Conservation (phyloP, 345 rosid species). For the Eutrema heterophyllum region DNA sequence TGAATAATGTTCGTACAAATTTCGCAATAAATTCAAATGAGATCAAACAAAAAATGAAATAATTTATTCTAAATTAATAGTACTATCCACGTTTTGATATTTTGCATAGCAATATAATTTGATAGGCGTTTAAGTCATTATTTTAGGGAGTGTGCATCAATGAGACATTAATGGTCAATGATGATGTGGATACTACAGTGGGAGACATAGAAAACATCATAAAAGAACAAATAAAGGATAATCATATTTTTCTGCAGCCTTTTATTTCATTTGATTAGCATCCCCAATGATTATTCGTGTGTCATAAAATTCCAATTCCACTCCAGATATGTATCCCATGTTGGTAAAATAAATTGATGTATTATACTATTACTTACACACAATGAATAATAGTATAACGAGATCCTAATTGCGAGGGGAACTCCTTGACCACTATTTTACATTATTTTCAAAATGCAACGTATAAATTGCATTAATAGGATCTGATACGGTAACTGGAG, state of each 20-base stretch:
- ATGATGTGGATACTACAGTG: slow-evolving; percentile 15
- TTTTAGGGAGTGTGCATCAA: neutral
- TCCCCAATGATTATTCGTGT: slow-evolving; percentile 17
- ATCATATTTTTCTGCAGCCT: slow-evolving; percentile 1
- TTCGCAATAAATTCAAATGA: neutral
- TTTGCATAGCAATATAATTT: neutral
- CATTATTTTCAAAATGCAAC: too few relatives aligned
- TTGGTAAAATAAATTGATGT: too few relatives aligned
- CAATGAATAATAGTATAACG: too few relatives aligned
- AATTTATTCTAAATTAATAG: neutral
- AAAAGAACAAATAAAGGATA: neutral
- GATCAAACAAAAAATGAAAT: neutral
- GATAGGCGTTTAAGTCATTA: neutral
- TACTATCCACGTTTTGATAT: neutral
- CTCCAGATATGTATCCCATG: neutral
- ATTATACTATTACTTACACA: too few relatives aligned
- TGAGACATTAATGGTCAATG: slow-evolving; percentile 17
- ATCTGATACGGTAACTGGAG: too few relatives aligned
- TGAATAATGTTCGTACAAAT: neutral
- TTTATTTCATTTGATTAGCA: slow-evolving; percentile 8
- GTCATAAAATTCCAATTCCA: slow-evolving; percentile 9
- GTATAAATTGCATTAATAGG: too few relatives aligned
- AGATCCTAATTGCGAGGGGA: too few relatives aligned
- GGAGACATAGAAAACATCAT: slow-evolving; percentile 12
- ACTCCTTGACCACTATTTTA: too few relatives aligned